Base-by-base conservation (phyloP, 169 alveolate species). In the Eimeria acervulina region DNA sequence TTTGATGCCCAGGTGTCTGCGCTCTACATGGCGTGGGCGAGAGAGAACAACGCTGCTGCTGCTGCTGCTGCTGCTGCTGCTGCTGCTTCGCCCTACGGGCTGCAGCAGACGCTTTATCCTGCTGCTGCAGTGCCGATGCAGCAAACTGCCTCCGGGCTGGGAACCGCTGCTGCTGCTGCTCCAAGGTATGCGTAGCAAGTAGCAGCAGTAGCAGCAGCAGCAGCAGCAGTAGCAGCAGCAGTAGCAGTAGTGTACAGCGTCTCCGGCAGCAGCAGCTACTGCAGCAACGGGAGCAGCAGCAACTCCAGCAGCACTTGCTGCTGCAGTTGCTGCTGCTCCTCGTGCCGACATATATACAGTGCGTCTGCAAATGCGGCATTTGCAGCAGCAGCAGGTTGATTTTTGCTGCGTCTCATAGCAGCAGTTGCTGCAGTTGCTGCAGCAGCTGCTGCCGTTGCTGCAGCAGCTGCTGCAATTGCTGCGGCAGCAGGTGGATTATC, bases 11-110 rank as follows among this genome's bases (percentile, higher is more conserved):
- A 42, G 4, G 42, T 72, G 40, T 13, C 83, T 72, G 83, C 83
- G 28, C 44, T 72, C 2, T 72, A 26, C 21, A 72, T 72, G 83
- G 83, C 83, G 10, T 38, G 8, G 44, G 83, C 83, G 44, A 72
- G 83, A 36, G 83, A 72, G 40, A 72, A 72, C 5, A 36, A 38
- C 44, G 47, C 83, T 72, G 52, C 83, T 72, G 83, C 83, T 72
- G 83, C 83, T 72, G 47, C 83, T n/a, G 83, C 83, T 72, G 83
- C 83, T 72, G 83, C 83, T n/a, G 74, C 74, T 63, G 74, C 74
- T 63, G 83, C 83, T n/a, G 74, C 74, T 63, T 6, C 74, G 5
- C 83, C 83, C 40, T 72, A 31, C 17, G 83, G 83, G 44, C 10
- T 19, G 40, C 28, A 3, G 44, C 83, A 72, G 83, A n/a, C 33